These are phyloP conservation scores for Globisporangium echinulatum DNA, from an alignment of 352 stramenopile genomes.

Conservation along the genomic window DNA sequence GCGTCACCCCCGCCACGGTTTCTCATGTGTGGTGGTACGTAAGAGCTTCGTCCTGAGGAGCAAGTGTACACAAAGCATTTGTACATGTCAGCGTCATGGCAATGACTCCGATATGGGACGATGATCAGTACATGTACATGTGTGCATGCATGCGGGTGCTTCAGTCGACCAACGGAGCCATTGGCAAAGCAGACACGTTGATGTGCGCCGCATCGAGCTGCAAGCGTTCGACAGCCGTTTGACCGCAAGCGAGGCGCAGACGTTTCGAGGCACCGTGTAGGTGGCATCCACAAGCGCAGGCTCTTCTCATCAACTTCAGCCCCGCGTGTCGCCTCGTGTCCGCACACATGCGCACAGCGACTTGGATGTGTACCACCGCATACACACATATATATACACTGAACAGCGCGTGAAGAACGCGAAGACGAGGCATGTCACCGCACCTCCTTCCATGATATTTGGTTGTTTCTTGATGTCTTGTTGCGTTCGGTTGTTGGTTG, in stretches of 20 bases:
- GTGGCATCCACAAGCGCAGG: no score
- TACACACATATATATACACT: not conserved
- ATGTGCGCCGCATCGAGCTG: not conserved
- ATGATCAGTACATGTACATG: not conserved
- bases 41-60: slow-evolving; percentile 54
- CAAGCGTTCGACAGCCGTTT: not conserved
- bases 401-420: not conserved
- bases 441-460: slow-evolving; percentile 43
- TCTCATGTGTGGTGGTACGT: slow-evolving; percentile 72
- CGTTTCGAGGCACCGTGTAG: no score
- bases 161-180: no score
- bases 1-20: slow-evolving; percentile 27
- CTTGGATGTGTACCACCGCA: no score
- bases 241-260: no score
- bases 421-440: slow-evolving; percentile 5
- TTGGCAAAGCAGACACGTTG: not conserved
- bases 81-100: not conserved
- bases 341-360: no score
- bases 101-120: not conserved
- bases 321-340: no score
- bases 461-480: slow-evolving; percentile 24
- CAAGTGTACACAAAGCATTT: not conserved
- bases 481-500: slow-evolving; percentile 8
- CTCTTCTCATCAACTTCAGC: no score
- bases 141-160: not conserved